Base-by-base conservation (phyloP, 257 asterid species). In the Perilla frutescens region DNA sequence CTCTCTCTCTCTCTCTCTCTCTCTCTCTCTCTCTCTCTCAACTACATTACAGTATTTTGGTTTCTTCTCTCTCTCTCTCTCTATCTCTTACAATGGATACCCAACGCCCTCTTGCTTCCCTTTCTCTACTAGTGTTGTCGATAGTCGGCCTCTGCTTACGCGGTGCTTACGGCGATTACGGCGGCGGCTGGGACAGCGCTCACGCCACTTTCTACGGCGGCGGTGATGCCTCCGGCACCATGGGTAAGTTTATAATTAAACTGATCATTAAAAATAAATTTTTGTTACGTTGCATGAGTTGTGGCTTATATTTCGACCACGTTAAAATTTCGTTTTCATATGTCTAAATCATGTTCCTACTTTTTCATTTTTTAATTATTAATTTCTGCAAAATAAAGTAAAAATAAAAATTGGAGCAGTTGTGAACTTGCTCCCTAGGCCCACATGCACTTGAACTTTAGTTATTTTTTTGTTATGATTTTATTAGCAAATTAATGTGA, bases 131-230 rank as follows among this genome's bases (percentile, higher is more conserved):
- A 4, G 13, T 83, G 31, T 70, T 79, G 68, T 78, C 78, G 0
- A 3, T 82, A 54, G 50, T 86, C 41, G 70, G 59, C 13, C 37
- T 82, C 0, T 81, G 72, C 77, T 48, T 85, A 15, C 66, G 7
- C 3, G 71, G 67, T 8, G 44, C 41, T 66, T 66, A 68, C 15
- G 82, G 72, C 7, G 81, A 75, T 8, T 78, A 81, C 6, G 86
- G 90, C 34, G 89, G 89, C 53, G 89, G 90, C 1, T 85, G 88
- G 90, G 77, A 83, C 9, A 74, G 67, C 31, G 90, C 85, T 7
- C 88, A 81, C 44, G 90, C 88, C 41, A 86, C 90, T 26, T 86
- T 86, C 63, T 86, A 86, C 56, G 90, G 90, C 12, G 87, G 90
- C 2, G 90, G 86, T 2, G 90, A 86, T 75, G 90, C 90, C 2